Conservation (phyloP, 805 yeast genomes). For the Diddensiella caesifluorescens region DNA sequence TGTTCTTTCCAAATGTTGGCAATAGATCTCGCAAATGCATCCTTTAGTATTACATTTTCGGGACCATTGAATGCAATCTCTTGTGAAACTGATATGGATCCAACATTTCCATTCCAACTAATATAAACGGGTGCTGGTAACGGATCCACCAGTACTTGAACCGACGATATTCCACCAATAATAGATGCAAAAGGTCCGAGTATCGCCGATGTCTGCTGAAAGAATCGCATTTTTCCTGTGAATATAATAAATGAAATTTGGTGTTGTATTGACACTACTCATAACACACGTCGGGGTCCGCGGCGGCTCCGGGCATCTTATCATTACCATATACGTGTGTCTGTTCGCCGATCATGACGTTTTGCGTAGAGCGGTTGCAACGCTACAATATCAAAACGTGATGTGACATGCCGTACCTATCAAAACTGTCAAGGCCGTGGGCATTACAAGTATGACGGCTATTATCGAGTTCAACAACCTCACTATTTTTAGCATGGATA, state of each 20-base stretch:
- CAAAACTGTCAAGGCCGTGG: no score
- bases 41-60: slow-evolving; percentile 16
- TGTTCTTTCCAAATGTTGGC: slow-evolving; percentile 22
- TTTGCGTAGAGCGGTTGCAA: no score
- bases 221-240: not conserved
- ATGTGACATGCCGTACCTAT: no score
- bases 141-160: slow-evolving; percentile 9
- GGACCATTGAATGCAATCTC: slow-evolving; percentile 9
- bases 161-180: not conserved
- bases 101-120: slow-evolving; percentile 5
- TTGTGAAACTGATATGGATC: slow-evolving; percentile 2
- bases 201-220: slow-evolving; percentile 1
- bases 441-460: no score
- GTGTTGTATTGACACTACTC: not conserved
- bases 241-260: not conserved
- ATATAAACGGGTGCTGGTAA: slow-evolving; percentile 16
- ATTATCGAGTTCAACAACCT: no score
- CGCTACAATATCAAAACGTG: no score
- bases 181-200: not conserved
- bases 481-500: no score
- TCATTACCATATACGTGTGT: no score
- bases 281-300: no score
- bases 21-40: slow-evolving; percentile 27
- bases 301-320: no score
- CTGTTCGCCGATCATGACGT: no score